Percentiles rank a stretch among this genome's conserved stretches.
phyloP scores from a whole-genome alignment of 805 yeast species.

The Ogataea polymorpha region DNA sequence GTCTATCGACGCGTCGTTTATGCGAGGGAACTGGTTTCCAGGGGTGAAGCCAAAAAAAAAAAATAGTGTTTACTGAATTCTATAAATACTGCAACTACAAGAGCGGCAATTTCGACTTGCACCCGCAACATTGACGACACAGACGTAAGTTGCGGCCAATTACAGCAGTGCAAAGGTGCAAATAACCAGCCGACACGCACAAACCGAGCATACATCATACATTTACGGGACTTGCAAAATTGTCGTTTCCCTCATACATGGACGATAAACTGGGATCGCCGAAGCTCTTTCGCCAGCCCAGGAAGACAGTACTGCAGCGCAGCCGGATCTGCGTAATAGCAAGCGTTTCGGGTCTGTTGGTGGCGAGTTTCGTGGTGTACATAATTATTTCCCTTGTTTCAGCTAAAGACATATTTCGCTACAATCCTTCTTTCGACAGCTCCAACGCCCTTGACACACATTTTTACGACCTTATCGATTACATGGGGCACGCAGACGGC shows the following conservation, averaged over 20 bases:
- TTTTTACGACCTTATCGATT: slow-evolving; percentile 42
- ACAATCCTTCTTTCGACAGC: slow-evolving; percentile 17
- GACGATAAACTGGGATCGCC: slow-evolving; percentile 15
- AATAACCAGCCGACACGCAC: no score
- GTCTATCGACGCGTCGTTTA: slow-evolving; percentile 8
- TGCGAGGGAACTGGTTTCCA: no score
- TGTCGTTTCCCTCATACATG: background rate
- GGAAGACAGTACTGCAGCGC: background rate
- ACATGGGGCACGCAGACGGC: slow-evolving; percentile 44
- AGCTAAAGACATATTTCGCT: slow-evolving; percentile 7
- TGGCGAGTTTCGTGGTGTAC: background rate
- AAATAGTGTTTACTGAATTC: slow-evolving; percentile 10
- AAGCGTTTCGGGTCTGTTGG: slow-evolving; percentile 1
- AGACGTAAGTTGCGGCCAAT: background rate
- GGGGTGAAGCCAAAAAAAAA: background rate
- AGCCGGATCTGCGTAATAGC: background rate
- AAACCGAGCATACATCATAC: no score
- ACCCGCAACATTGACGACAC: background rate
- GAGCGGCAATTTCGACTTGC: slow-evolving; percentile 1
- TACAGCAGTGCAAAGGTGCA: background rate
- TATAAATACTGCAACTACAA: slow-evolving; percentile 2
- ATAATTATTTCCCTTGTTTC: slow-evolving; percentile 1
- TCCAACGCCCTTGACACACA: slow-evolving; percentile 15
- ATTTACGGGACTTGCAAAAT: background rate
- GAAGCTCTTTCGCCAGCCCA: slow-evolving; percentile 10